A percentile compares a stretch with the other conserved stretches of the same genome.
phyloP scores from a whole-genome alignment of 2,329 filamentous ascomycete genomes.

The Verticillium zaregamsianum region DNA sequence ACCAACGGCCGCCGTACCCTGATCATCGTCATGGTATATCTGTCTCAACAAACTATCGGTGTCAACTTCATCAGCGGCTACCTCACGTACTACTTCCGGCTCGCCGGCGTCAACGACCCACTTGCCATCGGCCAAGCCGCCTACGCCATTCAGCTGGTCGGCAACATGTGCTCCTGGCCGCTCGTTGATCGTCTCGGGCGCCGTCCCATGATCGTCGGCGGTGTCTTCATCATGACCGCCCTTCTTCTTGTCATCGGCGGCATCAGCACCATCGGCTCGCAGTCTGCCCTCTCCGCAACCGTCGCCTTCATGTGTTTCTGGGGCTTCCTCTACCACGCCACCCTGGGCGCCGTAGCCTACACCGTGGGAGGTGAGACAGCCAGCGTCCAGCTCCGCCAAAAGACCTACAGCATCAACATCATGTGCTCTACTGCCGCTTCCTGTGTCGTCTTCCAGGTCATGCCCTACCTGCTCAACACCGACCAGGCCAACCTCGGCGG shows the following conservation, averaged over 20 bases:
- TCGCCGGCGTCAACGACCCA: conserved; percentile 22
- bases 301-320: conserved; percentile 23
- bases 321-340: conserved; percentile 23
- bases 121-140: conserved; percentile 22
- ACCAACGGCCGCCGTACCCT: conserved; percentile 21
- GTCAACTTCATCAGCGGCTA: conserved; percentile 24
- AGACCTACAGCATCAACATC: conserved; percentile 28
- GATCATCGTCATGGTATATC: conserved; percentile 26
- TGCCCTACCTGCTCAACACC: conserved; percentile 24
- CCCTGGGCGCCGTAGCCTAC: conserved; percentile 23
- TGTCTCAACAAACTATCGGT: conserved; percentile 24
- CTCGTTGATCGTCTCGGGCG: conserved; percentile 24
- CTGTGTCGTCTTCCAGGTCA: conserved; percentile 22
- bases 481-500: conserved; percentile 25
- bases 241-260: conserved; percentile 24
- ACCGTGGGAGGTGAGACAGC: conserved; percentile 24
- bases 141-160: conserved; percentile 22
- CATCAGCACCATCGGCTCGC: conserved; percentile 21
- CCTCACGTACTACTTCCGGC: conserved; percentile 22
- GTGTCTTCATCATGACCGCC: conserved; percentile 20
- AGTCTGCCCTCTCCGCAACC: conserved; percentile 15
- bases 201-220: conserved; percentile 22
- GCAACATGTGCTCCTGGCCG: conserved; percentile 24
- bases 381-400: conserved; percentile 22
- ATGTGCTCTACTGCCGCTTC: conserved; percentile 23